Percentiles rank a stretch among this genome's conserved stretches.
phyloP scores from a whole-genome alignment of 192 early-diverging fungal genomes.

The Coemansia sp. region DNA sequence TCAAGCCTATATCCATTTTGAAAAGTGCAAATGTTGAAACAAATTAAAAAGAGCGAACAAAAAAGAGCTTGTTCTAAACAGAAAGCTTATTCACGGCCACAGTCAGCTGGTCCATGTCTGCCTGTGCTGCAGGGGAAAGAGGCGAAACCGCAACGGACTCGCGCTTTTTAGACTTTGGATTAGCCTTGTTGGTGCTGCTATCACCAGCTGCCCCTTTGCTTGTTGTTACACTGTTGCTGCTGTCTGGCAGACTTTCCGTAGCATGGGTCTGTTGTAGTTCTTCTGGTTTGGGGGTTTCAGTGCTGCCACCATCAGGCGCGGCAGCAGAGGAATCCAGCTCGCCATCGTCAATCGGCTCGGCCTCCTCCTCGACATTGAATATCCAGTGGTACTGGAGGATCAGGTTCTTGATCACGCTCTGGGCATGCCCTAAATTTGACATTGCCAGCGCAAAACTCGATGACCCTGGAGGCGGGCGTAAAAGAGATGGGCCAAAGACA shows the following conservation, averaged over 20 bases:
- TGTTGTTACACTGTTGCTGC: neutral
- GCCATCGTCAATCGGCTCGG: slow-evolving; percentile 42
- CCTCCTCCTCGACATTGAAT: slow-evolving; percentile 69
- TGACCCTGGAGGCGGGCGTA: slow-evolving; percentile 65
- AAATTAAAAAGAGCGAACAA: neutral
- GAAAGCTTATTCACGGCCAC: slow-evolving; percentile 38
- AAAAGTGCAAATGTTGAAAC: neutral
- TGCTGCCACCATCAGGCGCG: neutral
- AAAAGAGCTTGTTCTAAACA: slow-evolving; percentile 13
- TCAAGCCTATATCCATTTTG: neutral
- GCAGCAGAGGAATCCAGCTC: slow-evolving; percentile 15
- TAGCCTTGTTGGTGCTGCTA: neutral
- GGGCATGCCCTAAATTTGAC: slow-evolving; percentile 73
- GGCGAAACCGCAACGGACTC: slow-evolving; percentile 18
- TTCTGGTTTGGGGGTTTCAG: neutral
- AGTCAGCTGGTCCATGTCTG: slow-evolving; percentile 43
- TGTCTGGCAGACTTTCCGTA: no score
- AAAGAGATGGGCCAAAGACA: slow-evolving; percentile 92
- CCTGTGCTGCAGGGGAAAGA: slow-evolving; percentile 27
- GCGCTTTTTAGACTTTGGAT: slow-evolving; percentile 10
- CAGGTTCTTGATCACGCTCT: slow-evolving; percentile 69
- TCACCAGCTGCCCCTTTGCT: neutral
- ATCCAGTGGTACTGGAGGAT: slow-evolving; percentile 78
- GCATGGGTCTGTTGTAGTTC: neutral
- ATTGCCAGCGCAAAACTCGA: slow-evolving; percentile 66